Conservation (phyloP, 2,329 filamentous ascomycete genomes). For the Sporothrix brunneoviolacea region DNA sequence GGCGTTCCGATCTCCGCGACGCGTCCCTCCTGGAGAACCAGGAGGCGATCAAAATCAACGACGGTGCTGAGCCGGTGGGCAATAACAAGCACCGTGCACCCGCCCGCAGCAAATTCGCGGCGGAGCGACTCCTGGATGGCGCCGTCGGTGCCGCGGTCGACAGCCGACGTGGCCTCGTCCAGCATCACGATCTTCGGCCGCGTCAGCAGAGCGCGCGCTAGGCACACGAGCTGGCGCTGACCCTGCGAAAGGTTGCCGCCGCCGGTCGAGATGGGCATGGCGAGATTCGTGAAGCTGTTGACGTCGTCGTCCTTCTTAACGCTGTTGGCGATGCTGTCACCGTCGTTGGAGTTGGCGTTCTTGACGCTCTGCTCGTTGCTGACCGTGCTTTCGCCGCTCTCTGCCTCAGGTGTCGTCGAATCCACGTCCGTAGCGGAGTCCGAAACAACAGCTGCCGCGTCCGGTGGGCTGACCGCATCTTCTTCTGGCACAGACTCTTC, state of each 20-base stretch:
- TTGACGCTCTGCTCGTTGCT: not conserved
- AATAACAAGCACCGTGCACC: constrained; percentile 46
- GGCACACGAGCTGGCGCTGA: constrained; percentile 42
- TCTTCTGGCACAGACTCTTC: constrained; percentile 14
- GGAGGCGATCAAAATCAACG: constrained; percentile 43
- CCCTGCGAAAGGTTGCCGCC: constrained; percentile 37
- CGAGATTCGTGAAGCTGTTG: constrained; percentile 28
- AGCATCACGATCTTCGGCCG: constrained; percentile 35
- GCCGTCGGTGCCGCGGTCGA: constrained; percentile 51
- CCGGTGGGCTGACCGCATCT: constrained; percentile 16
- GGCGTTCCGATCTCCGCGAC: constrained; percentile 38
- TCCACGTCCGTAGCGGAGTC: constrained; percentile 15
- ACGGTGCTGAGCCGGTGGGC: constrained; percentile 39
- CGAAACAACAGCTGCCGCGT: constrained; percentile 9
- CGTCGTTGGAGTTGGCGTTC: constrained; percentile 1
- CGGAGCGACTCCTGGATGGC: constrained; percentile 51
- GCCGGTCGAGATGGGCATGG: constrained; percentile 26
- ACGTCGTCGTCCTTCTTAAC: constrained; percentile 10
- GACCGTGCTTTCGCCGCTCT: constrained; percentile 8
- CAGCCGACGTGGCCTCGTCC: constrained; percentile 40
- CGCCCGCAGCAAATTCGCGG: constrained; percentile 37
- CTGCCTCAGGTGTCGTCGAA: constrained; percentile 5
- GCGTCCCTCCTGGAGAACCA: constrained; percentile 41
- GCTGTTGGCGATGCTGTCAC: constrained; percentile 3
- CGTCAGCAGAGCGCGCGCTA: constrained; percentile 39